phyloP scores from a whole-genome alignment of 2,329 filamentous ascomycete genomes.

The Aspergillus tanneri region DNA sequence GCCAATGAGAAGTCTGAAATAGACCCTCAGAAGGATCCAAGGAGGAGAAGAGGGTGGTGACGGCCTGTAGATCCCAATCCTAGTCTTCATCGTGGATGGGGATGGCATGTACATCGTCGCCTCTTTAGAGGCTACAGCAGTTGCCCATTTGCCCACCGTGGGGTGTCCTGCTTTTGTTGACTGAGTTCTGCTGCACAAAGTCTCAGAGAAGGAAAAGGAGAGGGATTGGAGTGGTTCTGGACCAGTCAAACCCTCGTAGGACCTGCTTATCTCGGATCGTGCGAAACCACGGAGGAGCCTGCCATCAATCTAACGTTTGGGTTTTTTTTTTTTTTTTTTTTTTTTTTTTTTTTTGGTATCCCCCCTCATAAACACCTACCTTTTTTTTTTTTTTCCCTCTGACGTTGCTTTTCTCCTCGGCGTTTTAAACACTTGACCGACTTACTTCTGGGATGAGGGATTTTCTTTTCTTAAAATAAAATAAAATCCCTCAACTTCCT shows the following conservation, averaged over 20 bases:
- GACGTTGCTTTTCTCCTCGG: neutral
- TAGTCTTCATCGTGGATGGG: neutral
- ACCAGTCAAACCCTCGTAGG: neutral
- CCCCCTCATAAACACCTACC: neutral
- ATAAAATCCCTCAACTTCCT: no score
- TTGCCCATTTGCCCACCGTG: no score
- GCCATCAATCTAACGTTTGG: neutral
- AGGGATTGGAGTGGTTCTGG: no score
- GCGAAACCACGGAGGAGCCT: neutral
- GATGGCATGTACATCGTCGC: neutral
- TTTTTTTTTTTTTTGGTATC: neutral
- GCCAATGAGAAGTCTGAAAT: neutral
- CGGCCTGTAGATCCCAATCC: neutral
- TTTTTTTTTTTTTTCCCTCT: neutral
- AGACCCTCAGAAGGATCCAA: neutral
- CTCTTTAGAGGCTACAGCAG: neutral
- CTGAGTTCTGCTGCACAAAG: neutral
- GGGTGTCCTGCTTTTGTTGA: neutral
- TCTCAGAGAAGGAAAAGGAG: neutral
- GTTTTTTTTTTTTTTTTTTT: neutral
- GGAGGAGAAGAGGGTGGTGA: neutral
- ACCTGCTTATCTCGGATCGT: neutral
- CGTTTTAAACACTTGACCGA: neutral
- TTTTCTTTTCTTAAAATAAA: no score
- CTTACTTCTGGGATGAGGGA: neutral